A percentile compares a stretch with the other conserved stretches of the same genome.
These are phyloP conservation scores for Gossypium sturtianum DNA, from an alignment of 345 rosid genomes.

Conservation along the genomic window DNA sequence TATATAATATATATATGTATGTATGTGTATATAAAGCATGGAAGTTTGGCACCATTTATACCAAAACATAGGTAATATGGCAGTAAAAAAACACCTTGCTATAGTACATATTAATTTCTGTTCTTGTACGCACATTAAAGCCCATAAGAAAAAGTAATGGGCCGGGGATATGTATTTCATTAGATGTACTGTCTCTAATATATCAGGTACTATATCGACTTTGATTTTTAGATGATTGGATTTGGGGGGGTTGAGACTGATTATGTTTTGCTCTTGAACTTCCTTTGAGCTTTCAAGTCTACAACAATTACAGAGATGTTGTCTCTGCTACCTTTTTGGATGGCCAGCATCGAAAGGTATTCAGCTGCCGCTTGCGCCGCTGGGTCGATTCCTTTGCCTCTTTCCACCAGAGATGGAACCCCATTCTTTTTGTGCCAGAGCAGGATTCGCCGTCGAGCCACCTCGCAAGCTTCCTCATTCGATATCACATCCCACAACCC, in stretches of 20 bases:
- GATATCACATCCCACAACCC: constrained; percentile 78
- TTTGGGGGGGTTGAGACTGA: background rate
- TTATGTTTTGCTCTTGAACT: constrained; percentile 51
- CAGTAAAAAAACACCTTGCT: background rate
- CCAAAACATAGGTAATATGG: constrained; percentile 2
- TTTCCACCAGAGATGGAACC: constrained; percentile 35
- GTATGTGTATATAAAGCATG: no score
- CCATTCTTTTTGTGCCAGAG: constrained; percentile 78
- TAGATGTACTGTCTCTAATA: constrained; percentile 6
- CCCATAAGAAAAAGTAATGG: constrained; percentile 19
- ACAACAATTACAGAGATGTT: constrained; percentile 81
- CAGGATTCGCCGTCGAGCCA: constrained; percentile 62
- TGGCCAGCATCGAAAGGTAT: constrained; percentile 64
- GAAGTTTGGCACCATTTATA: background rate
- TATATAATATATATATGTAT: background rate
- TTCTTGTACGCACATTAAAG: constrained; percentile 13
- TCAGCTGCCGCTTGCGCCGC: constrained; percentile 86
- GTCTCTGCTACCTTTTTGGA: constrained; percentile 80
- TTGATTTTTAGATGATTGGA: background rate
- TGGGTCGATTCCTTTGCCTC: constrained; percentile 64
- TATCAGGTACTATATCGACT: background rate
- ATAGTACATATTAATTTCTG: background rate
- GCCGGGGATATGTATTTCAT: constrained; percentile 6
- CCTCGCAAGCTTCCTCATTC: constrained; percentile 66
- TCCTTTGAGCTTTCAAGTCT: constrained; percentile 87